These are phyloP conservation scores for Aquilaria yunnanensis DNA, from an alignment of 345 rosid genomes.

Conservation along the genomic window DNA sequence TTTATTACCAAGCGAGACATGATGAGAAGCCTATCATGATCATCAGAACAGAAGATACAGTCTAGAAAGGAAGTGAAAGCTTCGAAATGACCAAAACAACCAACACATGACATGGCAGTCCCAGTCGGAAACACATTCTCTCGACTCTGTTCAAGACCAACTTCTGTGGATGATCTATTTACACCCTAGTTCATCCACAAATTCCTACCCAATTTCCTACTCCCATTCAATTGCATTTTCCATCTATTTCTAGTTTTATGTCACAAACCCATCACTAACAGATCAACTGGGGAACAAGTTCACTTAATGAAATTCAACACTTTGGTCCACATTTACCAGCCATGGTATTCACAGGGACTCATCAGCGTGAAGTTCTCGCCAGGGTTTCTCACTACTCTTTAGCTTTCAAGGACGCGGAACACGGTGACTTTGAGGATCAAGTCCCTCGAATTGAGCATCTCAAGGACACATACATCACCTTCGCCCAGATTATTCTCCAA, in stretches of 20 bases:
- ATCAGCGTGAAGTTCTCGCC: constrained; percentile 11
- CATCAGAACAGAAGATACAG: background rate
- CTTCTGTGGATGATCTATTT: constrained; percentile 33
- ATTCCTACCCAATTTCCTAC: constrained; percentile 18
- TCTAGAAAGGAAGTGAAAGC: background rate
- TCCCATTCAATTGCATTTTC: constrained; percentile 18
- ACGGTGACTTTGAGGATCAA: constrained; percentile 75
- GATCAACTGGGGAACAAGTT: constrained; percentile 11
- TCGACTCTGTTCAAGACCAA: constrained; percentile 15
- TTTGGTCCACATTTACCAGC: constrained; percentile 12
- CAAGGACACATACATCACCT: constrained; percentile 85
- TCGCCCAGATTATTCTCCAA: constrained; percentile 79
- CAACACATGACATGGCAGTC: constrained; percentile 4
- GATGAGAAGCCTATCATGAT: background rate
- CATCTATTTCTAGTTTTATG: constrained; percentile 2
- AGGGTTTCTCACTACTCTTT: constrained; percentile 16
- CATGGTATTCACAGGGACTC: constrained; percentile 10
- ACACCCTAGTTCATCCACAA: constrained; percentile 39
- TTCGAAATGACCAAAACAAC: constrained; percentile 6
- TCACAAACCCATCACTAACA: constrained; percentile 14
- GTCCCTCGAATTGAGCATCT: constrained; percentile 64
- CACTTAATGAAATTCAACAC: constrained; percentile 14
- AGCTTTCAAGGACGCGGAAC: constrained; percentile 45
- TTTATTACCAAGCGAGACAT: too few species aligned
- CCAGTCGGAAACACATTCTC: constrained; percentile 12